phyloP scores from a whole-genome alignment of 208 protist species.

The Trypanosoma avium region DNA sequence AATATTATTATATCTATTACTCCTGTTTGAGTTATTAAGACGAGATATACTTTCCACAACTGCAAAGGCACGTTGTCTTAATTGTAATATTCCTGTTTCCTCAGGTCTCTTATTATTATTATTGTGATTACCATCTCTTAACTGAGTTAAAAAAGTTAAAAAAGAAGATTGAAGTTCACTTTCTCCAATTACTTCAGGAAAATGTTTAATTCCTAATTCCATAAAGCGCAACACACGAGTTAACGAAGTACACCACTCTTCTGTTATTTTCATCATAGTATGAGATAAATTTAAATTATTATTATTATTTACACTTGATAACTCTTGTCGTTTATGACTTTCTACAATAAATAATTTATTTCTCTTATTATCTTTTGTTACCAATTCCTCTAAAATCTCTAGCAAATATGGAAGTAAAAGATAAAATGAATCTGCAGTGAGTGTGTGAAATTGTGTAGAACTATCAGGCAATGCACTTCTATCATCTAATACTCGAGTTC shows the following conservation, averaged over 20 bases:
- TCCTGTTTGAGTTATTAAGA: background rate
- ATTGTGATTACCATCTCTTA: background rate
- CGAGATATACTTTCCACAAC: background rate
- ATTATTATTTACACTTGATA: no score
- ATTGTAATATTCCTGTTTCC: background rate
- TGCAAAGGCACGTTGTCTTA: background rate
- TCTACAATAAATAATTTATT: no score
- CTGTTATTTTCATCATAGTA: no score
- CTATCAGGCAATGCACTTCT: slow-evolving; percentile 11
- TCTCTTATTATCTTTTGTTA: no score
- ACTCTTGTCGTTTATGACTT: no score
- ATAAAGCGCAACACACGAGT: slow-evolving; percentile 22
- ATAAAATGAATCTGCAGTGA: slow-evolving; percentile 30
- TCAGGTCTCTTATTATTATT: background rate
- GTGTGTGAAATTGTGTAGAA: slow-evolving; percentile 24
- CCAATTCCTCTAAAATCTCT: slow-evolving; percentile 11
- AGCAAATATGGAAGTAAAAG: slow-evolving; percentile 24
- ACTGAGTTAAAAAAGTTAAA: background rate
- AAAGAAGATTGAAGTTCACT: slow-evolving; percentile 7
- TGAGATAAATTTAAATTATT: no score
- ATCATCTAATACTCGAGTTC: slow-evolving; percentile 23
- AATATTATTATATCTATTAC: no score
- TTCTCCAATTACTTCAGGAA: slow-evolving; percentile 19
- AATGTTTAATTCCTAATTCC: slow-evolving; percentile 25
- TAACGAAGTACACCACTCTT: slow-evolving; percentile 6